These are phyloP conservation scores for Colletotrichum orbiculare DNA, from an alignment of 2,329 filamentous ascomycete genomes.

Conservation along the genomic window DNA sequence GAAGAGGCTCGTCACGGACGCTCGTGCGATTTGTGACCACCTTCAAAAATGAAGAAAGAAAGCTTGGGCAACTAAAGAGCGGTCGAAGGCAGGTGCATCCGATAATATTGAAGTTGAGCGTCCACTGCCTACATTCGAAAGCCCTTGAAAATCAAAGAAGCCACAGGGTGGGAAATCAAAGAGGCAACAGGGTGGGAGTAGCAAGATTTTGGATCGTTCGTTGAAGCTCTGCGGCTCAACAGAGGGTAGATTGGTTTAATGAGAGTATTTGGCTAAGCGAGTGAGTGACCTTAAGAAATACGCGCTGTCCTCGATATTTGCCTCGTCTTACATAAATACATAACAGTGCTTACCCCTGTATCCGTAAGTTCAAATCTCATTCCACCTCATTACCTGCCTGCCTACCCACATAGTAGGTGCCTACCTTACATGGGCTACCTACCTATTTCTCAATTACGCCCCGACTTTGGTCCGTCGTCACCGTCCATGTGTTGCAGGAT, in stretches of 20 bases:
- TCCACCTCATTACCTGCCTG: neutral
- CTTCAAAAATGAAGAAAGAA: too few relatives aligned
- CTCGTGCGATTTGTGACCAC: neutral
- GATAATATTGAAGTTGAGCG: too few relatives aligned
- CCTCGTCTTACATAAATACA: too few relatives aligned
- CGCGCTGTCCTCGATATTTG: neutral
- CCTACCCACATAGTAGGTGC: too few relatives aligned
- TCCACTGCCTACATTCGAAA: neutral
- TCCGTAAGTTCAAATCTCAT: neutral
- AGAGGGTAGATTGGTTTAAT: constrained; percentile 28
- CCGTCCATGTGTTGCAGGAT: too few relatives aligned
- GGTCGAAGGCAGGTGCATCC: too few relatives aligned
- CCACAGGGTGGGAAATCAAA: constrained; percentile 2
- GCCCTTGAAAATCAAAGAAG: constrained; percentile 5
- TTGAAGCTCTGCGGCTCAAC: constrained; percentile 27
- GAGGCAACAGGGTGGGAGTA: neutral
- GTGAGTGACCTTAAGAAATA: neutral
- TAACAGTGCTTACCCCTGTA: neutral
- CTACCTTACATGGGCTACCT: too few relatives aligned
- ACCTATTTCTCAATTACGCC: too few relatives aligned
- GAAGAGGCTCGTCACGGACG: neutral
- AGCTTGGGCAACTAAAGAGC: too few relatives aligned
- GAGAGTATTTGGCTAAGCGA: constrained; percentile 24
- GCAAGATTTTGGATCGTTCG: neutral
- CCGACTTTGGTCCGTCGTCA: too few relatives aligned